Base-by-base conservation (phyloP, 176 grass and related monocot genomes). In the Cenchrus purpureus region DNA sequence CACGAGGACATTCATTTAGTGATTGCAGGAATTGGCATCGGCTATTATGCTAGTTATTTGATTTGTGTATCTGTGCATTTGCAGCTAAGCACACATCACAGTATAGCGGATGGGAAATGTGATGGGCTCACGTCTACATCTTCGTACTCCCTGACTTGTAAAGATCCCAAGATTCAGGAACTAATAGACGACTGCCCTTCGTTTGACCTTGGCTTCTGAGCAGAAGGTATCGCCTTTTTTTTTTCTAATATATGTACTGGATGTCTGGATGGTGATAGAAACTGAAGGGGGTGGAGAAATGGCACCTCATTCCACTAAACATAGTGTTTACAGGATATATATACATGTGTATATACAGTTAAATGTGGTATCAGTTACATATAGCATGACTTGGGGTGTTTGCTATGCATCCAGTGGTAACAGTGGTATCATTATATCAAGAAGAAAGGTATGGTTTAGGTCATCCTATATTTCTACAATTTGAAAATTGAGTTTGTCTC, bases 121-220 rank as follows among this genome's bases (percentile, higher is more conserved):
- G 74, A 65, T 25, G 22, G 29, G 1, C 12, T 2, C 60, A 2
- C 59, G 10, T 73, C 55, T 9, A 34, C 42, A 11, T 57, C 77
- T 85, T 7, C 70, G 63, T 81, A 74, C 43, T 55, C 28, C 32
- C 40, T 71, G 32, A 53, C 58, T 52, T 75, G 76, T 58, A 80
- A 58, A 85, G 76, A 89, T 43, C 82, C 75, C 76, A 79, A 37
- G 51, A 80, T 89, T 74, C 87, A 89, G 81, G 66, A 68, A 56
- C 58, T 90, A 64, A 79, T 83, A 68, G 84, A 86, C 13, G 88
- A 90, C 29, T 79, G 88, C 61, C 88, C 88, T 68, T 86, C 88
- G 0, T 90, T 90, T 52, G 88, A 90, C 72, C 88, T 90, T 79
- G 88, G 79, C 79, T 90, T 90, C 79, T 86, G 50, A 59, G 45